phyloP scores from a whole-genome alignment of 1,284 basidiomycete species.

The Ustilago curta region DNA sequence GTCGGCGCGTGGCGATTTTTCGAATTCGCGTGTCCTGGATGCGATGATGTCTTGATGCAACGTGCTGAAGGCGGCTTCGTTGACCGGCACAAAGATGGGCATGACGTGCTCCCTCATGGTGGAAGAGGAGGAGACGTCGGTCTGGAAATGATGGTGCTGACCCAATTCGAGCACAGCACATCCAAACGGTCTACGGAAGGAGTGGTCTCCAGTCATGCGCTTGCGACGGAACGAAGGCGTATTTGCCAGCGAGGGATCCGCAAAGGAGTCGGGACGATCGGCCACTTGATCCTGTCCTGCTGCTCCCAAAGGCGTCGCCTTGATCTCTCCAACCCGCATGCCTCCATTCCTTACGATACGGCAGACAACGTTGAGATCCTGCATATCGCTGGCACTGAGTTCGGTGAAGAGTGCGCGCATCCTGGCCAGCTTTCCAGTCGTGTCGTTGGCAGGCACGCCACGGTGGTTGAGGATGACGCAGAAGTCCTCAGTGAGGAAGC shows the following conservation, averaged over 20 bases:
- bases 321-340: constrained; percentile 76
- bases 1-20: constrained; percentile 87
- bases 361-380: constrained; percentile 73
- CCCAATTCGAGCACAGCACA: constrained; percentile 90
- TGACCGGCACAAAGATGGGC: constrained; percentile 85
- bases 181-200: constrained; percentile 87
- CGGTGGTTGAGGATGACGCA: constrained; percentile 90
- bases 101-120: constrained; percentile 79
- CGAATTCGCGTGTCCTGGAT: constrained; percentile 81
- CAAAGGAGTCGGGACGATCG: constrained; percentile 29
- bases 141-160: constrained; percentile 74
- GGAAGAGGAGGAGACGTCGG: constrained; percentile 71
- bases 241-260: constrained; percentile 41
- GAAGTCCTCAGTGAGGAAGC: constrained; percentile 94
- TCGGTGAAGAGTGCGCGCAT: constrained; percentile 80
- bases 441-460: constrained; percentile 82
- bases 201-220: constrained; percentile 58
- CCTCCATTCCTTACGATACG: constrained; percentile 88
- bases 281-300: constrained; percentile 41
- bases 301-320: constrained; percentile 64
- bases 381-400: constrained; percentile 84
- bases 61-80: constrained; percentile 88
- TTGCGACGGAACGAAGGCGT: constrained; percentile 44
- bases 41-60: constrained; percentile 94
- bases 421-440: constrained; percentile 43